Evolutionary conservation across 2,329 filamentous ascomycete genomes (phyloP).

Genomic region (Fragosphaeria purpurea): DNA sequence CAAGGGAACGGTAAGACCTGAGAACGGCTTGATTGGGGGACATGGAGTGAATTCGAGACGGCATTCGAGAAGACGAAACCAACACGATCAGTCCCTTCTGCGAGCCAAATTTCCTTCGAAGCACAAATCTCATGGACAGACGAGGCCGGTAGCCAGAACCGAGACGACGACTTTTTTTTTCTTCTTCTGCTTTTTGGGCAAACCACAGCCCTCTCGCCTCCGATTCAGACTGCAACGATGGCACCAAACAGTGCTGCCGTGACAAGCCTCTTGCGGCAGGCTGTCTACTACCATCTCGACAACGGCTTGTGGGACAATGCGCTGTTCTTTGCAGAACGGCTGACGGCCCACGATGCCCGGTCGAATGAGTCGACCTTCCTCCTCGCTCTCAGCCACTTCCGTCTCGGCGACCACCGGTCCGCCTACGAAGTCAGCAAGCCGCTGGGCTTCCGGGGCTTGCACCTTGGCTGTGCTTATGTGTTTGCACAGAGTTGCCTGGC

Average conservation of each 20-base stretch:
- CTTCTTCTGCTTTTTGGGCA: neutral
- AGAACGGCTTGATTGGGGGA: too few relatives aligned
- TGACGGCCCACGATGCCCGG: slow-evolving; percentile 73
- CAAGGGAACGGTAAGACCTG: too few relatives aligned
- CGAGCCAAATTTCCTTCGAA: neutral
- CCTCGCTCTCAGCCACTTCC: slow-evolving; percentile 73
- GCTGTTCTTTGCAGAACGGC: slow-evolving; percentile 82
- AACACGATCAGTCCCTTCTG: too few relatives aligned
- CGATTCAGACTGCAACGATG: slow-evolving; percentile 27
- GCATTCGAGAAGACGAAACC: too few relatives aligned
- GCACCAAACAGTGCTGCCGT: slow-evolving; percentile 41
- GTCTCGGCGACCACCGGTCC: slow-evolving; percentile 71
- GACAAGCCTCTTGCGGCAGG: slow-evolving; percentile 45
- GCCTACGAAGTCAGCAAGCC: slow-evolving; percentile 75
- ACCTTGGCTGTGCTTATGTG: slow-evolving; percentile 82
- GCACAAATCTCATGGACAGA: slow-evolving; percentile 11
- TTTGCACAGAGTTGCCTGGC: slow-evolving; percentile 83
- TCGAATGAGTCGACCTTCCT: slow-evolving; percentile 75
- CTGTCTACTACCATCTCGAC: slow-evolving; percentile 66
- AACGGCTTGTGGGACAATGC: slow-evolving; percentile 84
- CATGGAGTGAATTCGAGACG: too few relatives aligned
- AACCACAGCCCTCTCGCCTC: neutral
- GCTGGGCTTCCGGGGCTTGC: slow-evolving; percentile 57
- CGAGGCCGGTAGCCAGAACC: slow-evolving; percentile 6
- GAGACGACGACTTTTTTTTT: neutral